phyloP scores from a whole-genome alignment of 805 yeast genomes.

The Kuraishia floccosa region DNA sequence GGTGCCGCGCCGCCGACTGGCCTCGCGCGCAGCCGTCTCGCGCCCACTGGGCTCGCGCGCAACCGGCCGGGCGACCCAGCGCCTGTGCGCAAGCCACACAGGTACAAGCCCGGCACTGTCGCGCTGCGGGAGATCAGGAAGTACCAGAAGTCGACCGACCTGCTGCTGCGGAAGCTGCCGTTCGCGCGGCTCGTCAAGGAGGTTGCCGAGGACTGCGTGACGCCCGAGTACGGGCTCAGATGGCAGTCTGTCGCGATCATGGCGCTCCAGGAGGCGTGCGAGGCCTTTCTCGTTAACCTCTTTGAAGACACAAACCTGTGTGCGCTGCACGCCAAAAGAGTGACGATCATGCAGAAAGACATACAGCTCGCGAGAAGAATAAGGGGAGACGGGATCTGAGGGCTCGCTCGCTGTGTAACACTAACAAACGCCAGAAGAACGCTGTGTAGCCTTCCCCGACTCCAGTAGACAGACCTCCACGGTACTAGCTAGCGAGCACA shows the following conservation, averaged over 20 bases:
- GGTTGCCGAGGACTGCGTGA: constrained; percentile 50
- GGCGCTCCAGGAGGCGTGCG: constrained; percentile 76
- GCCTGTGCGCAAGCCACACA: constrained; percentile 16
- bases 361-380: constrained; percentile 72
- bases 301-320: constrained; percentile 69
- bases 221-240: constrained; percentile 43
- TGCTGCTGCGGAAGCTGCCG: constrained; percentile 60
- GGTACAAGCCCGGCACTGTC: constrained; percentile 50
- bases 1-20: background rate
- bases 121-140: constrained; percentile 61
- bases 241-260: constrained; percentile 75
- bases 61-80: constrained; percentile 48
- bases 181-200: constrained; percentile 71
- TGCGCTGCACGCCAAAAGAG: constrained; percentile 73
- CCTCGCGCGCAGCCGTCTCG: background rate
- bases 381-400: constrained; percentile 29
- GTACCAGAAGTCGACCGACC: constrained; percentile 58
- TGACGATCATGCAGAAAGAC: constrained; percentile 80
- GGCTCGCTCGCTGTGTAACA: constrained; percentile 20
- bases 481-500: no score
- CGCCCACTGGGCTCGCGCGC: constrained; percentile 24
- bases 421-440: constrained; percentile 33
- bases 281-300: constrained; percentile 62
- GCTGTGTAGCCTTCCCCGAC: constrained; percentile 9
- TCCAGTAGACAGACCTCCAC: no score